phyloP scores from a whole-genome alignment of 2,329 filamentous ascomycete genomes.

The Madurella mycetomatis region DNA sequence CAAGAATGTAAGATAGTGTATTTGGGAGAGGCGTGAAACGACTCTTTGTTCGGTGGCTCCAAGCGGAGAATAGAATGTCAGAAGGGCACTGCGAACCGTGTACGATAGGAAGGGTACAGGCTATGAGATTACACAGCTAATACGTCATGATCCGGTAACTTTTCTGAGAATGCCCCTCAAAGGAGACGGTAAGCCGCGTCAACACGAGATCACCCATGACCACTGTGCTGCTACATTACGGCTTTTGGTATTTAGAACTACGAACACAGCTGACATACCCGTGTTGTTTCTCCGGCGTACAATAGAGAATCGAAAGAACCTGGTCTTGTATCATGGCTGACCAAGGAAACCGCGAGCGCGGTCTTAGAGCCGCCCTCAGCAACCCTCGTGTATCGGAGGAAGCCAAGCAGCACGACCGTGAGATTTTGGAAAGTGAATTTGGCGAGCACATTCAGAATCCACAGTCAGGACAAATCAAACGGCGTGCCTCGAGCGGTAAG shows the following conservation, averaged over 20 bases:
- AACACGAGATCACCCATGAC: not conserved
- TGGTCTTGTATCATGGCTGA: slow-evolving; percentile 15
- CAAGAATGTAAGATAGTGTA: not conserved
- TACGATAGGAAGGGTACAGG: not conserved
- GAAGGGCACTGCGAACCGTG: not conserved
- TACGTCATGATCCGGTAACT: slow-evolving; percentile 11
- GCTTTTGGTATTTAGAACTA: not conserved
- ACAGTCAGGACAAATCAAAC: not conserved
- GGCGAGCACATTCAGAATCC: slow-evolving; percentile 15
- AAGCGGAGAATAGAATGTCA: not conserved
- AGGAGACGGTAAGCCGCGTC: not conserved
- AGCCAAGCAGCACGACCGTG: slow-evolving; percentile 26
- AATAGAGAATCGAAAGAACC: no score
- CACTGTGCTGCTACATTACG: not conserved
- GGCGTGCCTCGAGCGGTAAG: slow-evolving; percentile 6
- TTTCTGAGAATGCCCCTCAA: not conserved
- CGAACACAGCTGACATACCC: no score
- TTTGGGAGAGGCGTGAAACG: no score
- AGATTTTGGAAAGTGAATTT: slow-evolving; percentile 24
- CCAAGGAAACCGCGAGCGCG: slow-evolving; percentile 23
- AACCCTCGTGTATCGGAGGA: slow-evolving; percentile 27
- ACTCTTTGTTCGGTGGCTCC: no score
- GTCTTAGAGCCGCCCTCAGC: slow-evolving; percentile 25
- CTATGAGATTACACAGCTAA: slow-evolving; percentile 3
- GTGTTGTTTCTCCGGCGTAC: no score